A percentile compares a stretch with the other conserved stretches of the same genome.
Conservation (phyloP, 768 basidiomycete species). For the Cystofilobasidium capitatum region DNA sequence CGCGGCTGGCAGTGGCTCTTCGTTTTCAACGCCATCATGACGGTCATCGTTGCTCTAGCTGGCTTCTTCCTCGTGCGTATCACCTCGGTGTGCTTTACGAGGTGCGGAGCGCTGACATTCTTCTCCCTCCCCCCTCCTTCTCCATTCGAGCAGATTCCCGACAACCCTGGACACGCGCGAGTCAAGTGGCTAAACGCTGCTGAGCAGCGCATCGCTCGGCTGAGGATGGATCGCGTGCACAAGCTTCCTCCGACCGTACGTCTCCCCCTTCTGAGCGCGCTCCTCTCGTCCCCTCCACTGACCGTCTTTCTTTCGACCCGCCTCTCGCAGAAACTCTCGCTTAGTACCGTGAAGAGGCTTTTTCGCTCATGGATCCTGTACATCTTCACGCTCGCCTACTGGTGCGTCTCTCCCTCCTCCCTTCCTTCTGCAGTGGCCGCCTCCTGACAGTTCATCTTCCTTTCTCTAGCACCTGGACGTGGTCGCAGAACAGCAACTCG, state of each 20-base stretch:
- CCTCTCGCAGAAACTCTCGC: conserved; percentile 12
- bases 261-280: not conserved
- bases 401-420: not conserved
- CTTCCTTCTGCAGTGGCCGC: not conserved
- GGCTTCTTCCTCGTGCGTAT: conserved; percentile 8
- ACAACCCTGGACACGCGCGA: conserved; percentile 26
- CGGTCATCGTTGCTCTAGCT: conserved; percentile 28
- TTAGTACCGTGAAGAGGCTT: conserved; percentile 24
- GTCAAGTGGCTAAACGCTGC: conserved; percentile 29
- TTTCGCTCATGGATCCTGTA: conserved; percentile 29
- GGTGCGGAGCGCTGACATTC: no score
- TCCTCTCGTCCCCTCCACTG: not conserved
- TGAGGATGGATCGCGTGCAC: conserved; percentile 27
- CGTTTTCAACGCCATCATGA: conserved; percentile 26
- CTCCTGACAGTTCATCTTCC: not conserved
- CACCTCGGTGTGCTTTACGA: no score
- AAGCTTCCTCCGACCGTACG: conserved; percentile 27
- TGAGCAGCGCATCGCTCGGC: conserved; percentile 28
- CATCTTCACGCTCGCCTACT: conserved; percentile 25
- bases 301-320: not conserved
- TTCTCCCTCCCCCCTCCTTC: not conserved
- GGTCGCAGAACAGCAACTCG: conserved; percentile 28
- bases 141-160: conserved; percentile 10
- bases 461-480: conserved; percentile 27
- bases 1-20: conserved; percentile 31